These are phyloP conservation scores for Mortierella sp. DNA, from an alignment of 371 early-diverging fungal genomes.

Conservation along the genomic window DNA sequence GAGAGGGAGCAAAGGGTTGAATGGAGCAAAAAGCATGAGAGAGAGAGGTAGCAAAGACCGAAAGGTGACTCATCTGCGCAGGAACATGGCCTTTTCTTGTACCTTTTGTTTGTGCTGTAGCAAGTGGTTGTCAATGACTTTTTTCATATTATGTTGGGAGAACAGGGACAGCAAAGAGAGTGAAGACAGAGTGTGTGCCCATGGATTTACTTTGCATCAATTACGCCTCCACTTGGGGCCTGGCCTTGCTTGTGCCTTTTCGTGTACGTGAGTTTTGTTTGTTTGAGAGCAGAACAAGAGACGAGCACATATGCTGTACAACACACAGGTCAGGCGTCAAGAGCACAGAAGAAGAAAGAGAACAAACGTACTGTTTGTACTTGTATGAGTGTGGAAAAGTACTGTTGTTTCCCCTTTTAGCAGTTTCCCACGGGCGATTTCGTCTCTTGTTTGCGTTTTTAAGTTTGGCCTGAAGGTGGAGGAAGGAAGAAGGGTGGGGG, in stretches of 20 bases:
- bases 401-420: conserved; percentile 9
- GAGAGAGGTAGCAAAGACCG: background rate
- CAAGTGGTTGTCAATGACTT: too few relatives aligned
- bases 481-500: background rate
- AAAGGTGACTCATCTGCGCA: background rate
- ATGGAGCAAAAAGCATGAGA: background rate
- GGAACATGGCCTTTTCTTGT: background rate
- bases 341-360: background rate
- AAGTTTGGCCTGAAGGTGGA: conserved; percentile 4
- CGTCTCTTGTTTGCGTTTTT: background rate
- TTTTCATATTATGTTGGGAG: background rate
- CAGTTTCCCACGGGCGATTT: conserved; percentile 23
- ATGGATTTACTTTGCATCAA: background rate
- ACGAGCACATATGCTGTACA: background rate
- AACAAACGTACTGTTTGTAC: background rate
- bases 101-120: background rate
- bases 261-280: conserved; percentile 3
- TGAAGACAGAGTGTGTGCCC: background rate
- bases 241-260: background rate
- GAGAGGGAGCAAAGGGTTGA: background rate
- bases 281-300: background rate
- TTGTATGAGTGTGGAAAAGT: conserved; percentile 12
- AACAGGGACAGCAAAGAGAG: background rate
- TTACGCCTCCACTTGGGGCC: background rate
- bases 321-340: background rate